Conservation (phyloP, 305 asterid species). For the Fraxinus paxiana region DNA sequence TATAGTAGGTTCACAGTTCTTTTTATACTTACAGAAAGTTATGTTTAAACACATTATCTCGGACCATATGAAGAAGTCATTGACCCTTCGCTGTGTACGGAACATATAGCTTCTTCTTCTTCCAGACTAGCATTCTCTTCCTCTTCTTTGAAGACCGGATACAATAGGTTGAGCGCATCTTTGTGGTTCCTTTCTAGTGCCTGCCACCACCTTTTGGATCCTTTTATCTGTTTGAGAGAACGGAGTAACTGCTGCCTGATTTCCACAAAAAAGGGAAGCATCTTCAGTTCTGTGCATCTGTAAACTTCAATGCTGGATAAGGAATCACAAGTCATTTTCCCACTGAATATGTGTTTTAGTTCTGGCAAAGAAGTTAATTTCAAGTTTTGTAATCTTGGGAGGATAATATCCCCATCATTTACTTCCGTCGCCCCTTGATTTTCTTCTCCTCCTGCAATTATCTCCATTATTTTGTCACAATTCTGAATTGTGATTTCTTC, state of each 20-base stretch:
- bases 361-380: slow-evolving; percentile 25
- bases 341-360: slow-evolving; percentile 21
- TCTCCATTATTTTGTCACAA: background rate
- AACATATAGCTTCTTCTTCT: slow-evolving; percentile 2
- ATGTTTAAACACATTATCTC: background rate
- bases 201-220: slow-evolving; percentile 29
- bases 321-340: slow-evolving; percentile 26
- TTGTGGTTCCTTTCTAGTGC: background rate
- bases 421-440: background rate
- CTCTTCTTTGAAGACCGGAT: slow-evolving; percentile 16
- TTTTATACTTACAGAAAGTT: background rate
- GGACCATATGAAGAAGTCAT: background rate
- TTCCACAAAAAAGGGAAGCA: slow-evolving; percentile 19
- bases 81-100: slow-evolving; percentile 8
- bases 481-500: background rate
- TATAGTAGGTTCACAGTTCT: background rate
- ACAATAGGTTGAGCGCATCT: background rate
- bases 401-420: slow-evolving; percentile 3
- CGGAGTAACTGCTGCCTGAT: slow-evolving; percentile 1
- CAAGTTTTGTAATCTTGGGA: slow-evolving; percentile 20
- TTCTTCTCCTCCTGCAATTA: background rate
- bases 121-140: background rate
- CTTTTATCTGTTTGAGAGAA: slow-evolving; percentile 27
- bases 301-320: slow-evolving; percentile 24
- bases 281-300: slow-evolving; percentile 16